A percentile compares a stretch with the other conserved stretches of the same genome.
Conservation (phyloP, 345 rosid species). For the Camelina hispida region DNA sequence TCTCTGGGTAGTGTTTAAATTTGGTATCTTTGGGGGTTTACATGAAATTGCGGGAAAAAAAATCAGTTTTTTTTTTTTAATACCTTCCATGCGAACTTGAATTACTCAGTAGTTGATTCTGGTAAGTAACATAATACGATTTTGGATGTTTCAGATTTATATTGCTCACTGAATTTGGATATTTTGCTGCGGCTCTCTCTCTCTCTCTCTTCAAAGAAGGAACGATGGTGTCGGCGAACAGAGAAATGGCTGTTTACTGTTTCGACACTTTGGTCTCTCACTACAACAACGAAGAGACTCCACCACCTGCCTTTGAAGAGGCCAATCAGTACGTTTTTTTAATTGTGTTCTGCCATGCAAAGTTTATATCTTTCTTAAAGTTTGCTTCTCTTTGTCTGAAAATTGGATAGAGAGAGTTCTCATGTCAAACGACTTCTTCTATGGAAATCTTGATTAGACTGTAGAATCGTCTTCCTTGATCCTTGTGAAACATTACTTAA, state of each 20-base stretch:
- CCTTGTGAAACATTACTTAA: neutral
- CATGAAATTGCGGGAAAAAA: slow-evolving; percentile 2
- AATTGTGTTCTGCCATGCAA: slow-evolving; percentile 16
- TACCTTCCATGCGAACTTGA: neutral
- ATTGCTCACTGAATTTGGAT: slow-evolving; percentile 17
- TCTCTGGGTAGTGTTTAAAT: slow-evolving; percentile 16
- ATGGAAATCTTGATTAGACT: neutral
- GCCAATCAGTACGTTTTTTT: slow-evolving; percentile 65
- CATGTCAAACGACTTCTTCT: neutral
- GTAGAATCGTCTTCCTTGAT: neutral
- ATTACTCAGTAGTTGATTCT: neutral
- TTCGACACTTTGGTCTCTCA: slow-evolving; percentile 92
- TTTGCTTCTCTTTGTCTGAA: neutral
- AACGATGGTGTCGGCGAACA: slow-evolving; percentile 88
- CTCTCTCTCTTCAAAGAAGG: neutral
- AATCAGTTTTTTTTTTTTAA: neutral
- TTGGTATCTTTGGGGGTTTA: neutral
- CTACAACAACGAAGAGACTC: slow-evolving; percentile 82
- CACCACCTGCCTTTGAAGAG: slow-evolving; percentile 86
- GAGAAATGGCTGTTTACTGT: slow-evolving; percentile 98
- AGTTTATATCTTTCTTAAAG: neutral
- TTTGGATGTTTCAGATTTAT: slow-evolving; percentile 30
- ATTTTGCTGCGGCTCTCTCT: neutral
- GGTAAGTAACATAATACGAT: neutral
- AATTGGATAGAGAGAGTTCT: neutral